A percentile compares a stretch with the other conserved stretches of the same genome.
Evolutionary conservation across 2,329 filamentous ascomycete species (phyloP).

Genomic region (Verticillium longisporum): DNA sequence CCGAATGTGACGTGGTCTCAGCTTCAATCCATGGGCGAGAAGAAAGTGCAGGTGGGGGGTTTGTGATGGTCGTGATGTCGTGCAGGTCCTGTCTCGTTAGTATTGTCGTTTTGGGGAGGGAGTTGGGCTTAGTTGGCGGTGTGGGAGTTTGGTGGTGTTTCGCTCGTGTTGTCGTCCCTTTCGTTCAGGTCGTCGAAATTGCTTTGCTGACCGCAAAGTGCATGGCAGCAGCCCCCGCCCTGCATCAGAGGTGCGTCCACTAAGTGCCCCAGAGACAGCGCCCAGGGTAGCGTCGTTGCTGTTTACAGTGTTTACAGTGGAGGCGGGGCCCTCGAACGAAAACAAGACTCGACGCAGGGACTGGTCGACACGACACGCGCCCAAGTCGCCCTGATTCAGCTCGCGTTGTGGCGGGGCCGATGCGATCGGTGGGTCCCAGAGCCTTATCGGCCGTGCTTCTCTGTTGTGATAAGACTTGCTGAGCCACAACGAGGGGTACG

Average conservation of each 20-base stretch:
- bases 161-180: not conserved
- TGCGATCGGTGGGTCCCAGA: not conserved
- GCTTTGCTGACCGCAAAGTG: not conserved
- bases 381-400: not conserved
- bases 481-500: conserved; percentile 1
- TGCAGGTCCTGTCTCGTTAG: not conserved
- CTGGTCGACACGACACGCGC: not conserved
- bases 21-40: not conserved
- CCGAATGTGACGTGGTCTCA: not conserved
- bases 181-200: not conserved
- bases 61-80: not conserved
- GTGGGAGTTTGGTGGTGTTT: not conserved
- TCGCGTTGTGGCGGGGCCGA: not conserved
- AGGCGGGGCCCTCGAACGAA: not conserved
- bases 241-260: not conserved
- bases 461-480: not conserved
- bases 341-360: conserved; percentile 1
- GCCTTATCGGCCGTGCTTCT: not conserved
- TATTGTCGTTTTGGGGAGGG: not conserved
- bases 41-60: not conserved
- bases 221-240: not conserved
- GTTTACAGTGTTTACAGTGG: conserved; percentile 6
- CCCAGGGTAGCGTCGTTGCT: not conserved
- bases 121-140: not conserved
- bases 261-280: not conserved